phyloP scores from a whole-genome alignment of 1,139 yeast species.

The Sugiyamaella castrensis region DNA sequence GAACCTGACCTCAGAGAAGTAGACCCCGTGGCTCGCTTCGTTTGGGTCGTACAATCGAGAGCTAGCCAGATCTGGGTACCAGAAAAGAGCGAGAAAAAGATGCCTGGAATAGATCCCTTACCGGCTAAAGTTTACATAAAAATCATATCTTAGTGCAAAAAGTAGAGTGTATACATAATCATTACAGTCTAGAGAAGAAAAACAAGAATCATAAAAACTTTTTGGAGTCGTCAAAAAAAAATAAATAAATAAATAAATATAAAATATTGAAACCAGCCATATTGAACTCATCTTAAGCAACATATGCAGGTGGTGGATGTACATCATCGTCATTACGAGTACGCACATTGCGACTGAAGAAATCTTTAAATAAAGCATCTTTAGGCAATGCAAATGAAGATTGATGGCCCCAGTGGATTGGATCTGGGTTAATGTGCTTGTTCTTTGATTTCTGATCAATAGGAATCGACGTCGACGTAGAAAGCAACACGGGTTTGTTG shows the following conservation, averaged over 20 bases:
- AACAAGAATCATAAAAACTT: slow-evolving; percentile 1
- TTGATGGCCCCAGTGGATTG: slow-evolving; percentile 5
- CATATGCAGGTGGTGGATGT: slow-evolving; percentile 25
- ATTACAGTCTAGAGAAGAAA: slow-evolving; percentile 1
- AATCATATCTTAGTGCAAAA: not conserved
- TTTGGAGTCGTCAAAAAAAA: slow-evolving; percentile 4
- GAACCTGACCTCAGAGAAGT: too few relatives aligned
- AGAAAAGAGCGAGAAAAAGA: too few relatives aligned
- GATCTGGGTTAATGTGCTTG: not conserved
- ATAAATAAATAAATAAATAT: too few relatives aligned
- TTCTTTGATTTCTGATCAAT: not conserved
- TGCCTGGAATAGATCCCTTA: too few relatives aligned
- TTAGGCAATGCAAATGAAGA: slow-evolving; percentile 5
- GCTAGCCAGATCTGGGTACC: not conserved
- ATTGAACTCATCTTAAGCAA: slow-evolving; percentile 19
- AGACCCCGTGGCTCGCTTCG: not conserved
- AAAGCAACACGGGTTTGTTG: not conserved
- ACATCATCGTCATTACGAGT: slow-evolving; percentile 7
- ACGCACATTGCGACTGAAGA: slow-evolving; percentile 19
- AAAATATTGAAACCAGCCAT: not conserved
- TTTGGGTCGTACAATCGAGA: not conserved
- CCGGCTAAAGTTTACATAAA: not conserved
- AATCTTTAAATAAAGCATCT: slow-evolving; percentile 17
- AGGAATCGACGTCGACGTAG: not conserved
- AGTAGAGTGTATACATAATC: slow-evolving; percentile 1